Percentiles rank a stretch among this genome's conserved stretches.
Evolutionary conservation across 768 basidiomycete species (phyloP).

Genomic region (Suillus subaureus): DNA sequence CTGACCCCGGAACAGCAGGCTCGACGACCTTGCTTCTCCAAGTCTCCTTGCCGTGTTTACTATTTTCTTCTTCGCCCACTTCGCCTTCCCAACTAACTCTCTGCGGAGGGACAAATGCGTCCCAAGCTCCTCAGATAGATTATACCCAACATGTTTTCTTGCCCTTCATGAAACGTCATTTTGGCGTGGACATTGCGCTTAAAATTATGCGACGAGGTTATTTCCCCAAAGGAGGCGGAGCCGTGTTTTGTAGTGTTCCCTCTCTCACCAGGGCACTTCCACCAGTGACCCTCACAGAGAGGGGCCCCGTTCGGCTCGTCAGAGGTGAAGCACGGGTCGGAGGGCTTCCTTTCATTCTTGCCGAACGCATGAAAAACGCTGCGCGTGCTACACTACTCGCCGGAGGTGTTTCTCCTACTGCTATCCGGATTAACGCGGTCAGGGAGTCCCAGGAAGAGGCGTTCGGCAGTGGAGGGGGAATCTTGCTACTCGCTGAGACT

Average conservation of each 20-base stretch:
- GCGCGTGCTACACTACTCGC: conserved; percentile 47
- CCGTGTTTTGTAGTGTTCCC: conserved; percentile 46
- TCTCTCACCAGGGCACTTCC: conserved; percentile 42
- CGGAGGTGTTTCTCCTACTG: conserved; percentile 34
- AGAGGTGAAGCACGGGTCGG: conserved; percentile 67
- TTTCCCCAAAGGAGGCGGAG: conserved; percentile 73
- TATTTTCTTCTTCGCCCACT: conserved; percentile 46
- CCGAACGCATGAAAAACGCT: conserved; percentile 56
- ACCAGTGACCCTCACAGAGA: conserved; percentile 52
- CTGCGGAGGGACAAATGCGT: conserved; percentile 74
- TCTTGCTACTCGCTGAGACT: conserved; percentile 76
- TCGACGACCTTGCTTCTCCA: conserved; percentile 74
- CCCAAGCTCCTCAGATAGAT: conserved; percentile 74
- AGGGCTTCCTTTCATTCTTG: conserved; percentile 59
- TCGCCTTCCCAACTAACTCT: conserved; percentile 53
- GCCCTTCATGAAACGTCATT: conserved; percentile 65
- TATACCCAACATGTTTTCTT: conserved; percentile 67
- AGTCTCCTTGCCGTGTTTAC: conserved; percentile 66
- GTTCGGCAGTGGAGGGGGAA: conserved; percentile 69
- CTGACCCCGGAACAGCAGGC: conserved; percentile 62
- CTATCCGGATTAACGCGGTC: conserved; percentile 43
- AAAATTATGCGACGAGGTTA: conserved; percentile 64
- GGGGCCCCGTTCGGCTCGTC: conserved; percentile 54
- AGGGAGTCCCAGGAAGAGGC: conserved; percentile 48
- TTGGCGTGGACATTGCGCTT: conserved; percentile 46